Evolutionary conservation across 2,329 filamentous ascomycete species (phyloP), one percentile per base, ranked within the genome.

Genomic region (Epichloe coenophiala): DNA sequence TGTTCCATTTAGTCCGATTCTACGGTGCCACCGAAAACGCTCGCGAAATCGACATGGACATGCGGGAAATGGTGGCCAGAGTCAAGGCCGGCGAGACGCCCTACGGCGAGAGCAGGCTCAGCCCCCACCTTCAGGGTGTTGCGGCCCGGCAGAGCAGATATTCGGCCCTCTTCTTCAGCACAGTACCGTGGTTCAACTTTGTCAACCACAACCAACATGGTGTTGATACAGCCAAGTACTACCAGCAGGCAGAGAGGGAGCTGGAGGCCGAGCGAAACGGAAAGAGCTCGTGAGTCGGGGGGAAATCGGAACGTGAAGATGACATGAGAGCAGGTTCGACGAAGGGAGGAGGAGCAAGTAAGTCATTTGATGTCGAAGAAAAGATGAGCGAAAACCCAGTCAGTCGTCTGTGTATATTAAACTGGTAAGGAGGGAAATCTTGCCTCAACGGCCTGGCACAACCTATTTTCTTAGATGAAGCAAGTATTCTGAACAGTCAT

Each of bases 151-250:
- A 98, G 74, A 95, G 89, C 63, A 79, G 93, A 64, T 97, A 95
- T 75, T 84, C 87, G 38, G 85, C 86, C 40, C 75, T 93, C 35
- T 93, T 91, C 68, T 72, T 87, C 57, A 85, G 89, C 64, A 80
- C 91, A 49, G 72, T 98, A 51, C 90, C 91, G 39, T 97, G 90
- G 93, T 91, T 95, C 72, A 98, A 98, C 75, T 86, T 98, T 71
- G 91, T 95, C 63, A 97, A 98, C 71, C 93, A 98, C 71, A 83
- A 80, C 65, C 74, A 94, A 78, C 93, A 98, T 67, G 93, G 93
- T 59, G 87, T 98, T 53, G 93, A 98, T 67, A 98, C 93, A 35
- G 89, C 91, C 57, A 98, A 98, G 74, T 98, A 98, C 74, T 98
- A 95, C 71, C 84, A 84, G 66, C 88, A 95, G 68, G 93, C 93